These are phyloP conservation scores for Sporobolomyces roseus DNA, from an alignment of 768 basidiomycete genomes.

Conservation along the genomic window DNA sequence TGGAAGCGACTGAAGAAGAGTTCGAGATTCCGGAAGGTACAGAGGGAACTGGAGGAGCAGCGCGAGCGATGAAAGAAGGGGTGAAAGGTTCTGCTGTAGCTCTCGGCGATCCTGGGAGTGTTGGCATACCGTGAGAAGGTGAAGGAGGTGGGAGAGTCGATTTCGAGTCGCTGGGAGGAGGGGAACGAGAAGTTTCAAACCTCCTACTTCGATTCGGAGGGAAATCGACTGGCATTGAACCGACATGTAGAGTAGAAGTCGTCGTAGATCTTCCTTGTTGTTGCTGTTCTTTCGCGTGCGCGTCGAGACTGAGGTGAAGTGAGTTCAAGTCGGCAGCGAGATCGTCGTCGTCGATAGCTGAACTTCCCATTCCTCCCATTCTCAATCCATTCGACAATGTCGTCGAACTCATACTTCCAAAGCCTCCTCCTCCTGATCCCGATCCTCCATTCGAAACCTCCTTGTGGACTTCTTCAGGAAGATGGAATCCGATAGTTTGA, in stretches of 20 bases:
- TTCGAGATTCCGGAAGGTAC: background rate
- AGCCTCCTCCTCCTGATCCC: background rate
- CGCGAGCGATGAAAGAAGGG: background rate
- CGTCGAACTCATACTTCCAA: conserved; percentile 5
- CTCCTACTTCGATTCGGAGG: conserved; percentile 15
- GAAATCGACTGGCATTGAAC: conserved; percentile 37
- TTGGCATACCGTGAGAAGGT: background rate
- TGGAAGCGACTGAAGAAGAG: conserved; percentile 18
- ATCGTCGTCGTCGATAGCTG: conserved; percentile 44
- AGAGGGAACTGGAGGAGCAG: background rate
- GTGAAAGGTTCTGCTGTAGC: conserved; percentile 32
- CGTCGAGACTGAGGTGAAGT: conserved; percentile 45
- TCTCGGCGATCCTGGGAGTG: conserved; percentile 7
- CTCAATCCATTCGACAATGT: conserved; percentile 10
- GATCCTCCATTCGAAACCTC: no score
- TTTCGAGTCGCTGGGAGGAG: background rate
- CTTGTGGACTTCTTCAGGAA: conserved; percentile 29
- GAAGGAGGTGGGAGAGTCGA: background rate
- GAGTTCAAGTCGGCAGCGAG: conserved; percentile 45
- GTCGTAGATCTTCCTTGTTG: background rate
- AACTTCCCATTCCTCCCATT: conserved; percentile 20
- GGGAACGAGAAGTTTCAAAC: conserved; percentile 32
- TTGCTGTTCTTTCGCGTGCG: conserved; percentile 28
- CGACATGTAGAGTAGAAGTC: conserved; percentile 25
- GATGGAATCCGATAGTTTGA: conserved; percentile 39